These are phyloP conservation scores for Bruguiera gymnorhiza DNA, from an alignment of 345 rosid species.

Conservation along the genomic window DNA sequence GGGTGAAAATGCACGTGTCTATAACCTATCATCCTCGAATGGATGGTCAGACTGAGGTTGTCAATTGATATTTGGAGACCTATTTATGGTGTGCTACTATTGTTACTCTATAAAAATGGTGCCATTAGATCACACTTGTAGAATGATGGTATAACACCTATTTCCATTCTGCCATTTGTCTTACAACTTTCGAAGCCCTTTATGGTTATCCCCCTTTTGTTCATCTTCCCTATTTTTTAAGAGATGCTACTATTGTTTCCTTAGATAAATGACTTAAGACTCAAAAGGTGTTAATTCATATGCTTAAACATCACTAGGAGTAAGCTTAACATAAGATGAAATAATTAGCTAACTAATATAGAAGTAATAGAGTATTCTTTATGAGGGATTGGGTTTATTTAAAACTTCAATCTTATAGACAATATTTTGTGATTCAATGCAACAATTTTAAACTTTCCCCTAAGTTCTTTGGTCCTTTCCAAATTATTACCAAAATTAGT, in stretches of 20 bases:
- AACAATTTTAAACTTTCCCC: neutral
- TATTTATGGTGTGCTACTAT: too few relatives aligned
- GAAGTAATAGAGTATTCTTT: too few relatives aligned
- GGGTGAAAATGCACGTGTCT: too few relatives aligned
- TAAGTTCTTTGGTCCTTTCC: neutral
- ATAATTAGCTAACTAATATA: neutral
- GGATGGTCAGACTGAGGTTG: neutral
- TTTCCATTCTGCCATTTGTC: too few relatives aligned
- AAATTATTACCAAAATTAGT: neutral
- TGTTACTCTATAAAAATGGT: too few relatives aligned
- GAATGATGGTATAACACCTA: neutral
- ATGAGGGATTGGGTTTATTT: neutral
- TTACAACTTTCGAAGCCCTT: neutral
- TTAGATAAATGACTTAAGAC: too few relatives aligned
- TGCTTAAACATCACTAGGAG: neutral
- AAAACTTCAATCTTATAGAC: neutral
- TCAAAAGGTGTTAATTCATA: neutral
- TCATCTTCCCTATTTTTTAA: neutral
- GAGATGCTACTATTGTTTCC: too few relatives aligned
- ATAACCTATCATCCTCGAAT: neutral
- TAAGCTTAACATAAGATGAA: neutral
- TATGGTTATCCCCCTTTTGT: neutral
- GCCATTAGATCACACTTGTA: too few relatives aligned
- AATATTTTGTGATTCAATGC: neutral
- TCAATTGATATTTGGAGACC: too few relatives aligned